Evolutionary conservation across 495 filamentous ascomycete species (phyloP), one percentile per base, ranked within the genome.

Genomic region (Hypomontagnella submonticulosa): DNA sequence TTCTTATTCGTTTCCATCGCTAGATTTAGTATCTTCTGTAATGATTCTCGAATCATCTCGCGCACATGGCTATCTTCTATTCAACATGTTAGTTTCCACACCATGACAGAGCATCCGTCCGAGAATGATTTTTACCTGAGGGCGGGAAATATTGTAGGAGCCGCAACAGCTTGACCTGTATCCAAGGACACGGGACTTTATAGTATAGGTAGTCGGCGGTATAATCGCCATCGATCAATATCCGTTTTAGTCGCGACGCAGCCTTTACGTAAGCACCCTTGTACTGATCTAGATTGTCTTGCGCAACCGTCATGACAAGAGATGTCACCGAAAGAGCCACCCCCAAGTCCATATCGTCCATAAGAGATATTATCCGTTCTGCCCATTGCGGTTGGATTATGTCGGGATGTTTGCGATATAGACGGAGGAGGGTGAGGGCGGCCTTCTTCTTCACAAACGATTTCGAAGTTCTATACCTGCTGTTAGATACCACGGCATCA

Each of bases 371-470:
- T 69, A 99, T 97, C 42, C 96, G 83, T 75, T 98, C 96, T 0
- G 93, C 90, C 95, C 96, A 99, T 81, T 97, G 92, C 43, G 90
- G 91, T 73, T 97, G 92, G 9, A 99, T 91, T 68, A 98, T 97
- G 53, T 84, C 88, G 0, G 92, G 91, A 69, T 93, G 89, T 80
- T 98, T 99, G 55, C 96, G 90, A 79, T 97, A 99, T 11, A 99
- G 78, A 43, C 96, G 90, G 20, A 99, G 88, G n/a, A 99, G 81
- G 1, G 96, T 99, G 20, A 99, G 82, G 4, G 96, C 96, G 4
- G 96, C 94, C 82, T 99, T 99, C 83, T 99, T 99, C 81, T 98
- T 99, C 27, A 99, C 96, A 55, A 99, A 99, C 1, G 95, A 84
- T 77, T 97, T 98, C 0, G 94, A 97, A 12, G 96, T 94, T 33